Conservation (phyloP, 108 stramenopile genomes). For the Cyclotella sp. region DNA sequence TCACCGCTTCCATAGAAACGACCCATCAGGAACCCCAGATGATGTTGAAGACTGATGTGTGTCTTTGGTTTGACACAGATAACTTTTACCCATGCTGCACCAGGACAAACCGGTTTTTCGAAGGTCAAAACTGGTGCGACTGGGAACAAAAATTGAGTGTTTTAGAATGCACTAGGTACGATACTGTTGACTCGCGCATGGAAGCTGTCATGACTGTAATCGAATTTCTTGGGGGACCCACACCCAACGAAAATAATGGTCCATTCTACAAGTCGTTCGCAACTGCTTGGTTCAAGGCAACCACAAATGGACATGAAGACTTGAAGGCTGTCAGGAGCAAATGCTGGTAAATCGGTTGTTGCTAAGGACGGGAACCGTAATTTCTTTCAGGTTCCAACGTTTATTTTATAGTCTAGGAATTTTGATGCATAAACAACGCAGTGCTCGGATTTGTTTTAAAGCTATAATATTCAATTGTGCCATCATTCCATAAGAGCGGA, state of each 20-base stretch:
- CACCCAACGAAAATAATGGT: conserved; percentile 27
- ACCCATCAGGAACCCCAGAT: conserved; percentile 17
- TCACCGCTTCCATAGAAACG: too few relatives aligned
- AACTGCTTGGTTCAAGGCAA: too few relatives aligned
- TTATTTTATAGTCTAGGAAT: too few relatives aligned
- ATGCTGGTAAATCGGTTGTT: too few relatives aligned
- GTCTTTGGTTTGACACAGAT: conserved; percentile 22
- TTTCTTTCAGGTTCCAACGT: too few relatives aligned
- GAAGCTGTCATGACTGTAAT: conserved; percentile 32
- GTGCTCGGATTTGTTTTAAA: too few relatives aligned
- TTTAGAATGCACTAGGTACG: conserved; percentile 31
- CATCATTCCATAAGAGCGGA: too few relatives aligned
- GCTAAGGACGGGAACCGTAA: too few relatives aligned
- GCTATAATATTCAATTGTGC: too few relatives aligned
- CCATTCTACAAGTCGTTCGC: conserved; percentile 42
- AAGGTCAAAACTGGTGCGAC: conserved; percentile 21
- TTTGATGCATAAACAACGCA: too few relatives aligned
- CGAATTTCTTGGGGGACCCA: conserved; percentile 33
- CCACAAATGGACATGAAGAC: conserved; percentile 42
- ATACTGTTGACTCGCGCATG: background rate
- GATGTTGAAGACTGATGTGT: conserved; percentile 53
- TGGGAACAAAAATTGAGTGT: conserved; percentile 6
- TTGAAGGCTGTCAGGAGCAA: conserved; percentile 1
- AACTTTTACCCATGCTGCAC: conserved; percentile 33
- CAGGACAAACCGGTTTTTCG: conserved; percentile 17